phyloP scores from a whole-genome alignment of 2,329 filamentous ascomycete genomes.

The Arthroderma sp. region DNA sequence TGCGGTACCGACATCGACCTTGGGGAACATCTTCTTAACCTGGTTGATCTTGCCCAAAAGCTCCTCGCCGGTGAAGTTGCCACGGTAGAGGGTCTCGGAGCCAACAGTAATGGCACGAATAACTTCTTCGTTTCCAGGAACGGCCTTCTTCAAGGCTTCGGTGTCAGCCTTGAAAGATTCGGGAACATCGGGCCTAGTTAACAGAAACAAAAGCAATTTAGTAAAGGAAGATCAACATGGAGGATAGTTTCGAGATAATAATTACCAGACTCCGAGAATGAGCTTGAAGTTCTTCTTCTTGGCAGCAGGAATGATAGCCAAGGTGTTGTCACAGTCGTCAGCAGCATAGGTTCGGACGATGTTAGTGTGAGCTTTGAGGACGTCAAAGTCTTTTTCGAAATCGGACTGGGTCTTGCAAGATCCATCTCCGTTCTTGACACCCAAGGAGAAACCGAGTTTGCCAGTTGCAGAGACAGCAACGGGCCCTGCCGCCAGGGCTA shows the following conservation, averaged over 20 bases:
- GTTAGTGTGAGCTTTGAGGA: conserved; percentile 40
- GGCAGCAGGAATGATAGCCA: conserved; percentile 51
- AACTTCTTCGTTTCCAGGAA: conserved; percentile 38
- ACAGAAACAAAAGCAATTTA: not conserved
- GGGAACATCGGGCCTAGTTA: conserved; percentile 46
- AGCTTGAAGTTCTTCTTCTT: conserved; percentile 53
- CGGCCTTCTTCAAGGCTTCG: conserved; percentile 37
- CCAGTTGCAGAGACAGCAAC: conserved; percentile 41
- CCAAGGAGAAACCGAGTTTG: conserved; percentile 51
- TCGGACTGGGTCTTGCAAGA: conserved; percentile 50
- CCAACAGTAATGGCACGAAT: conserved; percentile 59
- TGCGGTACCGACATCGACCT: conserved; percentile 50
- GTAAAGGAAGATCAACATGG: not conserved
- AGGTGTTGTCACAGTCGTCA: conserved; percentile 51
- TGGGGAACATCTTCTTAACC: conserved; percentile 43
- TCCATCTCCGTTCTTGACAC: conserved; percentile 48
- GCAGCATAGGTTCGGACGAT: conserved; percentile 56
- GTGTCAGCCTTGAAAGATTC: conserved; percentile 49
- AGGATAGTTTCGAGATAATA: not conserved
- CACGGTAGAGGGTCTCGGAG: conserved; percentile 57
- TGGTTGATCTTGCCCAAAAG: conserved; percentile 50
- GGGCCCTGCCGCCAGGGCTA: conserved; percentile 32
- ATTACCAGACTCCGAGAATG: conserved; percentile 55
- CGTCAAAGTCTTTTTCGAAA: conserved; percentile 53
- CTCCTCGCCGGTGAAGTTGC: conserved; percentile 48